phyloP scores from a whole-genome alignment of 2,329 filamentous ascomycete genomes.

The Fusarium sacchari region DNA sequence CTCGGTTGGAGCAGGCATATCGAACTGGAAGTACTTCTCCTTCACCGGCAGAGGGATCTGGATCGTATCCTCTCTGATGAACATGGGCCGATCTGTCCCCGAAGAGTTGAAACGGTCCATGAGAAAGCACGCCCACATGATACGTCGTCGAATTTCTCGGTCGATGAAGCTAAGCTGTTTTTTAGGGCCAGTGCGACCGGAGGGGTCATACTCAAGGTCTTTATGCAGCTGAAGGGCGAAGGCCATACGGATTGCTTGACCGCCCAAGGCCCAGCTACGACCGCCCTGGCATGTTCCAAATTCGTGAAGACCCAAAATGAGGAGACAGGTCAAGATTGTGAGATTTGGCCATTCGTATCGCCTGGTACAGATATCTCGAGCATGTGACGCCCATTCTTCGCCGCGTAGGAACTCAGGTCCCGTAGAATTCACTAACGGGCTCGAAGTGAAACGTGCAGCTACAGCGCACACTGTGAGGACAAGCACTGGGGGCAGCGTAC shows the following conservation, averaged over 20 bases:
- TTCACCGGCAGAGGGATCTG: constrained; percentile 91
- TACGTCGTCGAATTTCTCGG: constrained; percentile 88
- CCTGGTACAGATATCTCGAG: constrained; percentile 86
- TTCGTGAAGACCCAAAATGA: constrained; percentile 90
- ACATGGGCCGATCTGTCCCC: constrained; percentile 89
- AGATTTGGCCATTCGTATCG: constrained; percentile 96
- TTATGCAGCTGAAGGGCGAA: constrained; percentile 94
- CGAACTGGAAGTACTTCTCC: constrained; percentile 88
- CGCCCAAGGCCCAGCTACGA: constrained; percentile 93
- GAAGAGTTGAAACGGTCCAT: constrained; percentile 99
- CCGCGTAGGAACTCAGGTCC: constrained; percentile 84
- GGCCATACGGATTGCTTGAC: constrained; percentile 95
- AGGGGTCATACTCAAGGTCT: constrained; percentile 85
- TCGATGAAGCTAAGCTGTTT: constrained; percentile 87
- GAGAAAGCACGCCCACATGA: constrained; percentile 98
- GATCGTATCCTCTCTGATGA: constrained; percentile 88
- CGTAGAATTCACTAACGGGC: constrained; percentile 79
- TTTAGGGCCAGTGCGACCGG: constrained; percentile 68
- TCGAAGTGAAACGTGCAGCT: constrained; percentile 92
- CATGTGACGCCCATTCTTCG: constrained; percentile 88
- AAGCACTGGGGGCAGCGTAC: constrained; percentile 84
- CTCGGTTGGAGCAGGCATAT: constrained; percentile 89
- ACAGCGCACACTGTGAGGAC: constrained; percentile 95
- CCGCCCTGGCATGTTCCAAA: constrained; percentile 98
- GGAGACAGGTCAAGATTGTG: constrained; percentile 89